phyloP scores from a whole-genome alignment of 768 basidiomycete species.

The Calocybe gangraenosa region DNA sequence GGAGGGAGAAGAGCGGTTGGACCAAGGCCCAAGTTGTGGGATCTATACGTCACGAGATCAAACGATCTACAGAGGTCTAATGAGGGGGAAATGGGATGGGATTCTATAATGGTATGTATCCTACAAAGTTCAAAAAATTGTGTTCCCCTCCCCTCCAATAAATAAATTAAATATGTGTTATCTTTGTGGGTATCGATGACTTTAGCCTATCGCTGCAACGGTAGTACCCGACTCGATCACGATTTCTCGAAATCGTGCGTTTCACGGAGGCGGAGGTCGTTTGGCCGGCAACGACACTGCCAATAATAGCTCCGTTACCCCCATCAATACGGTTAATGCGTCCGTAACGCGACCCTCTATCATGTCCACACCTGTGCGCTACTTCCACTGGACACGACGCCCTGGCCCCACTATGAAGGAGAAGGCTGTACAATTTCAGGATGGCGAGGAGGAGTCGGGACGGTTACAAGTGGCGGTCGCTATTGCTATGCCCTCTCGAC shows the following conservation, averaged over 20 bases:
- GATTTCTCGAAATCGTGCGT: background rate
- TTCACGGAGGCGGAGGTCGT: background rate
- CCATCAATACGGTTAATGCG: background rate
- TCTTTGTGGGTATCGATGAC: background rate
- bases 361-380: conserved; percentile 1
- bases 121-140: background rate
- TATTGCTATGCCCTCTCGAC: conserved; percentile 16
- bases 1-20: conserved; percentile 11
- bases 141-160: too few relatives aligned
- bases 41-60: conserved; percentile 25
- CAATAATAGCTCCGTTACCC: background rate
- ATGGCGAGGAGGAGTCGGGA: background rate
- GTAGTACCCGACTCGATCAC: conserved; percentile 1
- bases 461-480: conserved; percentile 14
- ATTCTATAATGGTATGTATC: conserved; percentile 35
- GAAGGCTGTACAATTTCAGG: background rate
- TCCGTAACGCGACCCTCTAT: background rate
- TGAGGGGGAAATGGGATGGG: conserved; percentile 28
- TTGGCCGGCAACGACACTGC: background rate
- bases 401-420: conserved; percentile 3
- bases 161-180: too few relatives aligned
- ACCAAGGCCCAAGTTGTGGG: conserved; percentile 42
- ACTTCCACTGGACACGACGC: conserved; percentile 3
- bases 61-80: conserved; percentile 6
- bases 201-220: conserved; percentile 16